Conservation (phyloP, 164 flowering plant genomes). For the Cinnamomum chago region DNA sequence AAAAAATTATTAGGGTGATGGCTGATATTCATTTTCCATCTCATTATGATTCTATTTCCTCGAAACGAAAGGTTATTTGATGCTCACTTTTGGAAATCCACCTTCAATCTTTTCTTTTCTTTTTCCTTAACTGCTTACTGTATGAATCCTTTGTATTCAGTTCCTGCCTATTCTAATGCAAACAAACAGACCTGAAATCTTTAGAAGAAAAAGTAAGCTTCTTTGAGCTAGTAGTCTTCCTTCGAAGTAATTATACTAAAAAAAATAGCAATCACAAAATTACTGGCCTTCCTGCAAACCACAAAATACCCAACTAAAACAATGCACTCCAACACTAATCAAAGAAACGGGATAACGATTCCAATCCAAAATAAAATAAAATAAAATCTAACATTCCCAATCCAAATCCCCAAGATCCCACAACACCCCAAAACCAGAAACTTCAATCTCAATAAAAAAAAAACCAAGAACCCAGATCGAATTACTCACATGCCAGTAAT, state of each 20-base stretch:
- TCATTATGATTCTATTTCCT: too few species aligned
- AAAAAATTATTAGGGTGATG: too few species aligned
- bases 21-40: too few species aligned
- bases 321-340: background rate
- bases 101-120: too few species aligned
- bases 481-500: slow-evolving; percentile 77
- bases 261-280: background rate
- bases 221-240: background rate
- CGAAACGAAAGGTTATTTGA: too few species aligned
- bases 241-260: background rate
- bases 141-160: too few species aligned
- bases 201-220: background rate
- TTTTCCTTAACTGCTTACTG: too few species aligned
- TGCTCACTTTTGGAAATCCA: too few species aligned
- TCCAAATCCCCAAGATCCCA: slow-evolving; percentile 28
- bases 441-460: background rate
- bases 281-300: background rate
- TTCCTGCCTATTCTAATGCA: too few species aligned
- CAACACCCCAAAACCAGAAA: background rate
- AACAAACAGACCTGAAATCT: too few species aligned
- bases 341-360: background rate
- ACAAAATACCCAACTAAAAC: background rate
- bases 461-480: background rate
- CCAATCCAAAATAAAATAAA: background rate
- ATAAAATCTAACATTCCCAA: background rate